Percentiles rank a stretch among this genome's conserved stretches.
phyloP scores from a whole-genome alignment of 495 filamentous ascomycete species.

The Neurospora sp. region DNA sequence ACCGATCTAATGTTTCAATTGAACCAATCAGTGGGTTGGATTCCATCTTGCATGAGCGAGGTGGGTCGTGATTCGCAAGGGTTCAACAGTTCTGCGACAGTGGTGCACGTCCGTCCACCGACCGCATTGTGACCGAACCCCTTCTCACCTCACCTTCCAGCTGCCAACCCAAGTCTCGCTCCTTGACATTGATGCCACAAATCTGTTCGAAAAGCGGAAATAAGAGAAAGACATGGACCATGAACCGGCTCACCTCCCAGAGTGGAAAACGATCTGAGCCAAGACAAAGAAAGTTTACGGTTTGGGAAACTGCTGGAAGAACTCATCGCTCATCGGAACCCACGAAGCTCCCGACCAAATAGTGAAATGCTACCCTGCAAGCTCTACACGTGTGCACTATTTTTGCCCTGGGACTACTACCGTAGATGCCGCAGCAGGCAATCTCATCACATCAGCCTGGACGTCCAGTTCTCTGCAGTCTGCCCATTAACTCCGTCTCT shows the following conservation, averaged over 20 bases:
- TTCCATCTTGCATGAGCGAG: slow-evolving; percentile 32
- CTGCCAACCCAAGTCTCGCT: slow-evolving; percentile 12
- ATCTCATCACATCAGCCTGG: background rate
- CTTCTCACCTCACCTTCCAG: background rate
- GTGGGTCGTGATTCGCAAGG: slow-evolving; percentile 26
- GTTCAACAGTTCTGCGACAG: slow-evolving; percentile 27
- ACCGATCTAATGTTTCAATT: slow-evolving; percentile 14
- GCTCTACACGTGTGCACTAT: background rate
- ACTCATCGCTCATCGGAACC: background rate
- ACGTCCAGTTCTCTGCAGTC: background rate
- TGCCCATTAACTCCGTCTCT: background rate
- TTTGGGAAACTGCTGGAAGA: background rate
- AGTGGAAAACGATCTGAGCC: background rate
- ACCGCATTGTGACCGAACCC: slow-evolving; percentile 15
- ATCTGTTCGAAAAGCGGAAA: background rate
- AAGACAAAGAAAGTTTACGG: background rate
- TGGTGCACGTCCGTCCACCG: background rate
- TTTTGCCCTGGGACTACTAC: background rate
- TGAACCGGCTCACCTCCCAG: background rate
- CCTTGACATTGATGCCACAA: slow-evolving; percentile 13
- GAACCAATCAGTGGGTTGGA: slow-evolving; percentile 32
- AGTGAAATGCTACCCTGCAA: background rate
- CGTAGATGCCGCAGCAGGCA: background rate
- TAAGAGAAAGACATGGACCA: background rate
- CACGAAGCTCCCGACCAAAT: background rate